Evolutionary conservation across 345 rosid genomes (phyloP), one percentile per base, ranked within the genome.

Genomic region (Erucastrum elatum): DNA sequence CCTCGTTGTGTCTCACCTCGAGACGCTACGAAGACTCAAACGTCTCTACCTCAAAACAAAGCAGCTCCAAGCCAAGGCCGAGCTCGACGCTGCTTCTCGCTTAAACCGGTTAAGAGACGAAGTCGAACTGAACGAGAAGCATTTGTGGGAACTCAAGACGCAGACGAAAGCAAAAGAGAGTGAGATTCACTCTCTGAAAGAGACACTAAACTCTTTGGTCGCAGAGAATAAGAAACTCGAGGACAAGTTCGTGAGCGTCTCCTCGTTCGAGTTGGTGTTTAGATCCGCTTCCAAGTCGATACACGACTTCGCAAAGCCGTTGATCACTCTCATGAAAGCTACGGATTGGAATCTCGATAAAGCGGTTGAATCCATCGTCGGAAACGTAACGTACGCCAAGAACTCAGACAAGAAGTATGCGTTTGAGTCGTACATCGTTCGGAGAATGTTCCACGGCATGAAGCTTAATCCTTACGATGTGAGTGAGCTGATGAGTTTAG

Each of bases 311-410:
- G 88, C 88, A 0, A 90, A 85, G 85, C 90, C 92, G 4, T n/a
- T 90, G 41, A 90, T 90, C 76, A 78, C 82, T 79, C 75, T 90
- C 68, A 86, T 87, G 94, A 86, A 83, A 82, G 91, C 90, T 81
- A 83, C 88, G 0, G 84, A 85, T 3, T 90, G 92, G 91, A 84
- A 86, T 74, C 30, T 90, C 60, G 87, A 85, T 51, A 59, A 26
- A 60, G 91, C 86, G 35, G 91, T 81, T 4, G 79, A 84, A 33
- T 74, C 91, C 3, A 80, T 88, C 11, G 88, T 85, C 15, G 81
- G 39, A 53, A 80, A 81, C 3, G 90, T 85, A 75, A 66, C 16
- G 49, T 90, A 82, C 51, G 80, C 77, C 7, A 85, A 70, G 44
- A 87, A 83, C 67, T 81, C 86, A 3, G 83, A 85, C 71, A 90